These are phyloP conservation scores for Helenozyma baotianmanensis DNA, from an alignment of 805 yeast genomes.

Conservation along the genomic window DNA sequence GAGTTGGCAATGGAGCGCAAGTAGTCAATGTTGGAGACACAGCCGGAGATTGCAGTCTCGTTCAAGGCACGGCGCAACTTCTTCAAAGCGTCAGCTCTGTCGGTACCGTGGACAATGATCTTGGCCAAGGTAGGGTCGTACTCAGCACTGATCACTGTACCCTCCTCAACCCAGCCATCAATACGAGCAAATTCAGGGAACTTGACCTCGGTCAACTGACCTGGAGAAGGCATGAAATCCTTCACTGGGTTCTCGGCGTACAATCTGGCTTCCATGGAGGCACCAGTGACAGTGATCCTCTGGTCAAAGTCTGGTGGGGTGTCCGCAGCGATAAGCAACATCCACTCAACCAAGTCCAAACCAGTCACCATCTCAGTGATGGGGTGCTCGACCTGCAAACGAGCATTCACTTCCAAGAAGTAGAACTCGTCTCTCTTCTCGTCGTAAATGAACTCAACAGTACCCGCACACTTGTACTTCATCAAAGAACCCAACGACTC, in stretches of 20 bases:
- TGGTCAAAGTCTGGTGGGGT: conserved; percentile 73
- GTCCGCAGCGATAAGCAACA: conserved; percentile 89
- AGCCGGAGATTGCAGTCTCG: conserved; percentile 86
- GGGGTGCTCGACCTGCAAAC: conserved; percentile 97
- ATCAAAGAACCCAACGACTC: conserved; percentile 76
- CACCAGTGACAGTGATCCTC: conserved; percentile 65
- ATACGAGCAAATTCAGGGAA: conserved; percentile 92
- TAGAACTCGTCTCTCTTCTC: conserved; percentile 82
- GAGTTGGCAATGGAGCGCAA: conserved; percentile 81
- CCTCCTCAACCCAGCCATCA: conserved; percentile 91
- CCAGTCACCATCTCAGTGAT: conserved; percentile 95
- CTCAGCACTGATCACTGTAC: conserved; percentile 84
- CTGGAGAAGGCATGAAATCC: conserved; percentile 94
- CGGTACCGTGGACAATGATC: conserved; percentile 89
- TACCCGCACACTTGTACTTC: conserved; percentile 95
- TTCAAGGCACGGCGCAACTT: conserved; percentile 76
- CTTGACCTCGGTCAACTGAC: conserved; percentile 76
- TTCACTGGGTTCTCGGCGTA: conserved; percentile 97
- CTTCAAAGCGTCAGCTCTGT: conserved; percentile 76
- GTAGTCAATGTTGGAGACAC: conserved; percentile 86
- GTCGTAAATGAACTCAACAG: conserved; percentile 94
- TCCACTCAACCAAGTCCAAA: conserved; percentile 93
- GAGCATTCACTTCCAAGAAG: conserved; percentile 92
- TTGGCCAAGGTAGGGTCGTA: conserved; percentile 96
- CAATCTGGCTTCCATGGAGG: conserved; percentile 93